Evolutionary conservation across 345 rosid species (phyloP), one percentile per base, ranked within the genome.

Genomic region (Theobroma cacao): DNA sequence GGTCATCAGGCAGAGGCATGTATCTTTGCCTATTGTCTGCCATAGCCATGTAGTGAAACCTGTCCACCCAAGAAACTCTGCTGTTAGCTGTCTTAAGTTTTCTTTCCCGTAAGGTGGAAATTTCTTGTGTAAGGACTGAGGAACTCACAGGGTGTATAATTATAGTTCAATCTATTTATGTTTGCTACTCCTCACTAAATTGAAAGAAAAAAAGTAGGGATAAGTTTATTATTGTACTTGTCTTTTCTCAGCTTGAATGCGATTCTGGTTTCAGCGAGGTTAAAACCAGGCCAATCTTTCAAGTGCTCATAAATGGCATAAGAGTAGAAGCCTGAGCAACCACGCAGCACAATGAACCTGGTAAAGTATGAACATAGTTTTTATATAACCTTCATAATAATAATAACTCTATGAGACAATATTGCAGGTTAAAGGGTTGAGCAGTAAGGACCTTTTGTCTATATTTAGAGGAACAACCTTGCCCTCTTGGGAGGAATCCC

Each of bases 1-100:
- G 85, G 79, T 95, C 99, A 69, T 91, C 97, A 0, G 98, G 99
- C 18, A 90, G 77, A n/a, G 99, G 99, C 99, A 95, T 90, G 80
- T 53, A 70, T 79, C 99, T 88, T 62, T 91, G 98, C 73, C 96
- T 91, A 45, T 86, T 85, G 81, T 88, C 96, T 71, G 97, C 91
- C 79, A 93, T 82, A 0, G 88, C 92, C 98, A 95, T 92, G 81
- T 89, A 92, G 76, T 79, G 94, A 86, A 95, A 95, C 87, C 98
- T 94, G 74, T 7, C 47, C 28, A 38, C n/a, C n/a, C n/a, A n/a
- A n/a, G 15, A 58, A 58, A 58, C 62, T 26, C 31, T 56, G 15
- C 24, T n/a, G 31, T 66, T 36, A 66, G 48, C 38, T 34, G 45
- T 7, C 14, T n/a, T n/a, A 50, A 14, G 17, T 45, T 1, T 45